Percentiles rank a stretch among this genome's conserved stretches.
Conservation (phyloP, 306 rosid species). For the Sechiopsis laciniata region DNA sequence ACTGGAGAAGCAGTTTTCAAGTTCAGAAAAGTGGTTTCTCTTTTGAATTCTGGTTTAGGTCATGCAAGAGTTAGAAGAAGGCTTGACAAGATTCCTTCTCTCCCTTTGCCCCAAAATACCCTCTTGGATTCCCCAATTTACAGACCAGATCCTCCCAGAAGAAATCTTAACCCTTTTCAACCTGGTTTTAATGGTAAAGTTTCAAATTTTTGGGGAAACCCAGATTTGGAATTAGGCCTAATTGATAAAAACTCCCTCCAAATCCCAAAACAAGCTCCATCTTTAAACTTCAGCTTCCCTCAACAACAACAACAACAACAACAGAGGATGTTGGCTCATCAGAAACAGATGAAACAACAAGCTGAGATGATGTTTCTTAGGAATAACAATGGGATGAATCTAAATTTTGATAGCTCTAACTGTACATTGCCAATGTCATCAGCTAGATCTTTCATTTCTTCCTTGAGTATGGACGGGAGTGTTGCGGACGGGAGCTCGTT, state of each 20-base stretch:
- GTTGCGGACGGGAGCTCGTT: conserved; percentile 81
- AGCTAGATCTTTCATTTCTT: conserved; percentile 83
- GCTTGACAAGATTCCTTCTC: conserved; percentile 41
- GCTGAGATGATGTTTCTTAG: conserved; percentile 69
- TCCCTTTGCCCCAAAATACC: conserved; percentile 49
- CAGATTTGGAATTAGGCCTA: conserved; percentile 61
- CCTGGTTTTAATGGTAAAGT: not conserved
- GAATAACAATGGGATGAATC: conserved; percentile 68
- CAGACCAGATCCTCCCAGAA: conserved; percentile 34
- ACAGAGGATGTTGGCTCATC: conserved; percentile 38
- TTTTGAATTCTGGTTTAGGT: conserved; percentile 63
- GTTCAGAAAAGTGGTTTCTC: conserved; percentile 85
- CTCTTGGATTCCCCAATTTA: conserved; percentile 65
- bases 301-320: conserved; percentile 67
- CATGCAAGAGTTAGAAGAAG: conserved; percentile 87
- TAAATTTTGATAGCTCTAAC: conserved; percentile 81
- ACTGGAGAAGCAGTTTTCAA: conserved; percentile 74
- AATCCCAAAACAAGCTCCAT: conserved; percentile 41
- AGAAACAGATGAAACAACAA: conserved; percentile 58
- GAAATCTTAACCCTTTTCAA: conserved; percentile 29
- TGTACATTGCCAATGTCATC: conserved; percentile 95
- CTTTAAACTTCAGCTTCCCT: conserved; percentile 50
- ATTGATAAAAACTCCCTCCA: conserved; percentile 67
- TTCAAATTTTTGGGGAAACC: conserved; percentile 48
- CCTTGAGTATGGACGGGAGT: conserved; percentile 90